Base-by-base conservation (phyloP, 495 filamentous ascomycete species). In the Aspergillus conjunctus region DNA sequence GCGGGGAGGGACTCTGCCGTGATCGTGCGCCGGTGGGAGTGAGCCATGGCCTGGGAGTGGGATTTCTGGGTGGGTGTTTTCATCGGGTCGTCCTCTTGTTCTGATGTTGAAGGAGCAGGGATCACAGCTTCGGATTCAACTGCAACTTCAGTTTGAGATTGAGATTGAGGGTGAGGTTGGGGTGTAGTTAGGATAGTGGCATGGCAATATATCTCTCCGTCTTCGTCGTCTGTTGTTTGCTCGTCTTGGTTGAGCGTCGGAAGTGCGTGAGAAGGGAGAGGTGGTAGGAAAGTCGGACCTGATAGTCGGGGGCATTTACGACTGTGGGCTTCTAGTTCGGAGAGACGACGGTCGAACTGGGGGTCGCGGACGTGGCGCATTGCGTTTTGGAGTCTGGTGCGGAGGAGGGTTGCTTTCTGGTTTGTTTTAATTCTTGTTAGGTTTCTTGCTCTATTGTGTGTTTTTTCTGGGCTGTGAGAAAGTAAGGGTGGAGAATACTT, bases 321-420 rank as follows among this genome's bases (percentile, higher is more conserved):
- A 49, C 77, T 78, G 63, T 77, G 74, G 51, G 69, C 76, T 64
- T 80, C 77, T 45, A 78, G 66, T 26, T 75, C 72, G n/a, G 76
- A 77, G 30, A 80, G 54, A n/a, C 75, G 68, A 11, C 77, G 77
- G 58, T 80, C 77, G 51, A 80, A 73, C 58, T 77, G 73, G 54
- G 77, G 70, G 53, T 75, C 70, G 51, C 65, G 64, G 14, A 76
- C 72, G 49, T 74, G 73, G 54, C 72, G 76, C 77, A 79, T 80
- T 44, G 77, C 77, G 45, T 65, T 74, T 69, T 78, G 77, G 37
- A 80, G 66, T 59, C 73, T 70, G 58, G 60, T 76, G 32, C 73
- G 75, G 58, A 78, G 75, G n/a, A 78, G 71, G 39, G 46, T 66
- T 46, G 77, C 77, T 79, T 78, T 79, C 77, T 80, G 22, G 51